phyloP scores from a whole-genome alignment of 495 filamentous ascomycete species.

The Astrothelium subdiscretum region DNA sequence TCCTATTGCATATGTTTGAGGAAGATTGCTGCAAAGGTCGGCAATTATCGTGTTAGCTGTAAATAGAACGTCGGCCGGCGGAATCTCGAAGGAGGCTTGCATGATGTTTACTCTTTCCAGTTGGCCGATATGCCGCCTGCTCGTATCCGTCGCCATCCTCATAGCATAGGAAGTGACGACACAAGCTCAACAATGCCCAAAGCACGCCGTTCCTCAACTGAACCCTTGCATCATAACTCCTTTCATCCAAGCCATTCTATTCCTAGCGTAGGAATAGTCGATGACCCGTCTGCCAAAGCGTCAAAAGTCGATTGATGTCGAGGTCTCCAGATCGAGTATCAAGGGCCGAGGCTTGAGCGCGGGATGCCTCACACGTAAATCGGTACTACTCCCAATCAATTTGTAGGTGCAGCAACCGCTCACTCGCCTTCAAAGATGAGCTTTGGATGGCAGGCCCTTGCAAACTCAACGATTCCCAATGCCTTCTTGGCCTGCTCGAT shows the following conservation, averaged over 20 bases:
- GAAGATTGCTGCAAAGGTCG: not conserved
- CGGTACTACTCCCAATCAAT: not conserved
- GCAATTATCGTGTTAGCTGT: not conserved
- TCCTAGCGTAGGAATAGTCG: not conserved
- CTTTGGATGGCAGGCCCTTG: not conserved
- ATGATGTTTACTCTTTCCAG: not conserved
- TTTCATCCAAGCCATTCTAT: not conserved
- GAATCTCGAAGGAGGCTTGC: not conserved
- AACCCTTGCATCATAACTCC: not conserved
- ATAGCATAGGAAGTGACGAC: not conserved
- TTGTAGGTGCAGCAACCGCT: not conserved
- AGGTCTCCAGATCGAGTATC: not conserved
- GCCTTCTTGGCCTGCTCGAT: constrained; percentile 19
- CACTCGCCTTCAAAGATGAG: not conserved
- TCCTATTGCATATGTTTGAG: not conserved
- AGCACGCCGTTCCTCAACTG: not conserved
- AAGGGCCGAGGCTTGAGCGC: not conserved
- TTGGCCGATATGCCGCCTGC: not conserved
- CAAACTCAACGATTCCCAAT: constrained; percentile 2
- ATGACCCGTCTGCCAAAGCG: not conserved
- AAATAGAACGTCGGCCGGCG: not conserved
- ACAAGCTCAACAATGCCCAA: not conserved
- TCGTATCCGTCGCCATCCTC: not conserved
- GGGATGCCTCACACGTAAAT: not conserved
- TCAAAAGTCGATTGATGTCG: not conserved